Conservation (phyloP, 352 stramenopile genomes). For the Salisapilia sapeloensis region DNA sequence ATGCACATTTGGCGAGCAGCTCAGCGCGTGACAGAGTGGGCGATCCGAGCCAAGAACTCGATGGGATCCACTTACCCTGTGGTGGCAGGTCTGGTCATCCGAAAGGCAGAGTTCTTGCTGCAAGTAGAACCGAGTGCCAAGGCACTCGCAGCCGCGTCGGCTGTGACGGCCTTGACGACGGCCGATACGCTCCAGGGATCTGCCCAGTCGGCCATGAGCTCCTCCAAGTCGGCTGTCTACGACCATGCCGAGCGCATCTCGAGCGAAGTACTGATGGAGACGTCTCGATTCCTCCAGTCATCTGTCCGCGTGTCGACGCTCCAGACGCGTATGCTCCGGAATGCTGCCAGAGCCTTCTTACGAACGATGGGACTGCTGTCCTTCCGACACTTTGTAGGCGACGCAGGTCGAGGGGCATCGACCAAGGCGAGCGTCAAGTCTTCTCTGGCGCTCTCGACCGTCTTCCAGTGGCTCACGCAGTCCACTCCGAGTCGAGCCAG, state of each 20-base stretch:
- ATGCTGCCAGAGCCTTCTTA: slow-evolving; percentile 59
- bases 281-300: slow-evolving; percentile 65
- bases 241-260: slow-evolving; percentile 69
- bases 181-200: slow-evolving; percentile 7
- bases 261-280: slow-evolving; percentile 70
- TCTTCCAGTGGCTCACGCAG: slow-evolving; percentile 60
- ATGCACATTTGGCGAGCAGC: slow-evolving; percentile 83
- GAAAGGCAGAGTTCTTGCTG: slow-evolving; percentile 74
- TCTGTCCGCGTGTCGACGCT: slow-evolving; percentile 54
- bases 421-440: slow-evolving; percentile 33
- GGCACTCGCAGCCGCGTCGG: slow-evolving; percentile 42
- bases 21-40: slow-evolving; percentile 80
- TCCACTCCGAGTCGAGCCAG: slow-evolving; percentile 10
- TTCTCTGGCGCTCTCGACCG: slow-evolving; percentile 47
- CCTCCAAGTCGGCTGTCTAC: slow-evolving; percentile 36
- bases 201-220: slow-evolving; percentile 12
- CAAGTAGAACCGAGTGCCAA: slow-evolving; percentile 61
- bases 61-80: slow-evolving; percentile 73
- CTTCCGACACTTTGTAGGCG: slow-evolving; percentile 58
- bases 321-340: slow-evolving; percentile 55
- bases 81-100: slow-evolving; percentile 61
- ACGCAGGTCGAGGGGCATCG: slow-evolving; percentile 13
- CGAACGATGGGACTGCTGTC: slow-evolving; percentile 60
- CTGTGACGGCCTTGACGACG: slow-evolving; percentile 34
- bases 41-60: slow-evolving; percentile 77